Percentiles rank a stretch among this genome's conserved stretches.
phyloP scores from a whole-genome alignment of 2,329 filamentous ascomycete genomes.

The Pseudocercospora ulei region DNA sequence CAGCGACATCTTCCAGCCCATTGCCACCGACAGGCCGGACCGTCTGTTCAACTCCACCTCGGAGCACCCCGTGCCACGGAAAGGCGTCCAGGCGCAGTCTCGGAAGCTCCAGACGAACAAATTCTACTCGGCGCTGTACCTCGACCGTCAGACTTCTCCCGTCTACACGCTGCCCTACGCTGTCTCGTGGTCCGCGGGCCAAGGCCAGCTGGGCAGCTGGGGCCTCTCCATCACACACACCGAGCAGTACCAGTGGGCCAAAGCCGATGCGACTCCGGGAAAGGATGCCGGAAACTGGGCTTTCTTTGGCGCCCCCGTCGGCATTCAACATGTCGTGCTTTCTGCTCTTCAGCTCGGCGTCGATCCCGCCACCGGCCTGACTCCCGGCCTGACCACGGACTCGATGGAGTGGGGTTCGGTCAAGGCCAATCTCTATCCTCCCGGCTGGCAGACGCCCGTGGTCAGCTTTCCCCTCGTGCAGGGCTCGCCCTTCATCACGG shows the following conservation, averaged over 20 bases:
- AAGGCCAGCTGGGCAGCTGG: slow-evolving; percentile 55
- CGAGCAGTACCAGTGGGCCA: slow-evolving; percentile 53
- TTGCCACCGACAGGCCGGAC: slow-evolving; percentile 37
- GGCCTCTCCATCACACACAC: slow-evolving; percentile 70
- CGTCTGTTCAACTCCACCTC: slow-evolving; percentile 35
- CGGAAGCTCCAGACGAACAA: slow-evolving; percentile 61
- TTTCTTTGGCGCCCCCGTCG: slow-evolving; percentile 73
- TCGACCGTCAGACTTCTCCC: slow-evolving; percentile 59
- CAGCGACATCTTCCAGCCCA: slow-evolving; percentile 37
- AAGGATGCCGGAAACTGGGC: slow-evolving; percentile 43
- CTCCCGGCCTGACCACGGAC: slow-evolving; percentile 42
- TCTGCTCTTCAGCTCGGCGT: slow-evolving; percentile 60
- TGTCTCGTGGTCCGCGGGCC: slow-evolving; percentile 34
- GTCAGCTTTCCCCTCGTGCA: slow-evolving; percentile 77
- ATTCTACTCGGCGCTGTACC: slow-evolving; percentile 61
- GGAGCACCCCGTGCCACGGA: slow-evolving; percentile 38
- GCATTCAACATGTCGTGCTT: slow-evolving; percentile 69
- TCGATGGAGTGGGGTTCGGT: slow-evolving; percentile 49
- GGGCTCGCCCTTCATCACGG: slow-evolving; percentile 81
- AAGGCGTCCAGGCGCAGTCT: slow-evolving; percentile 35
- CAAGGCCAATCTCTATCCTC: slow-evolving; percentile 57
- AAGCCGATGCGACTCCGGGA: slow-evolving; percentile 27
- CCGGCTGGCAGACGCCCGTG: slow-evolving; percentile 43
- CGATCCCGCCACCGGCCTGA: slow-evolving; percentile 34
- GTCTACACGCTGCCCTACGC: slow-evolving; percentile 60